Conservation (phyloP, 1,284 basidiomycete genomes). For the Ustilago nuda region DNA sequence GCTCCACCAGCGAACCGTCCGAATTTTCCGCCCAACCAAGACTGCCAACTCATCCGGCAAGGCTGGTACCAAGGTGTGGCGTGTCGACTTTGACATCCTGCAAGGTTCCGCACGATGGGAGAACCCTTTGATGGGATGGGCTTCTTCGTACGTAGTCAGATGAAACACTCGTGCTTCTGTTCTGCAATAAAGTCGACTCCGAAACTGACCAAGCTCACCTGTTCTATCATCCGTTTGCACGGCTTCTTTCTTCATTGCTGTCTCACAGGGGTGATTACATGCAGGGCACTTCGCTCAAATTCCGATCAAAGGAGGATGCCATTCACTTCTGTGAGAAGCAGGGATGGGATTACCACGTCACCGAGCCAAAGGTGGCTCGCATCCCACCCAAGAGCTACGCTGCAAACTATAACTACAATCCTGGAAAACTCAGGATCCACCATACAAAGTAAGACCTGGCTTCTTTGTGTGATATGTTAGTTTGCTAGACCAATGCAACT, state of each 20-base stretch:
- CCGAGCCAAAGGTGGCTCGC: conserved; percentile 70
- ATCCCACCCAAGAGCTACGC: conserved; percentile 80
- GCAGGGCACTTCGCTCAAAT: conserved; percentile 89
- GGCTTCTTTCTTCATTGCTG: not conserved
- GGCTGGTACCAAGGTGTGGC: conserved; percentile 87
- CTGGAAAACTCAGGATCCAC: conserved; percentile 83
- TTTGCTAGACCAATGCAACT: conserved; percentile 17
- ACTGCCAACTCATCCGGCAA: conserved; percentile 94
- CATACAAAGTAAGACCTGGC: conserved; percentile 85
- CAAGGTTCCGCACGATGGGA: conserved; percentile 93
- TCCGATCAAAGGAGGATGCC: conserved; percentile 90
- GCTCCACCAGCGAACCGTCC: conserved; percentile 85
- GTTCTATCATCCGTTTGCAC: not conserved
- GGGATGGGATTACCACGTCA: conserved; percentile 69
- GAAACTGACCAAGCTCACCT: not conserved
- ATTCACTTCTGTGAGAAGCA: conserved; percentile 79
- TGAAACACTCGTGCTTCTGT: not conserved
- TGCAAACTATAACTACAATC: conserved; percentile 84
- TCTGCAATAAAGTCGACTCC: not conserved
- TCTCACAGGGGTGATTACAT: conserved; percentile 88
- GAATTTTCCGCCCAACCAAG: conserved; percentile 92
- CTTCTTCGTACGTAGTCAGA: conserved; percentile 69
- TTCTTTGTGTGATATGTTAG: not conserved
- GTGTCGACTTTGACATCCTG: conserved; percentile 93
- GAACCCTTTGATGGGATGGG: conserved; percentile 99